Evolutionary conservation across 192 early-diverging fungal species (phyloP).

Genomic region (Mortierella alpina): DNA sequence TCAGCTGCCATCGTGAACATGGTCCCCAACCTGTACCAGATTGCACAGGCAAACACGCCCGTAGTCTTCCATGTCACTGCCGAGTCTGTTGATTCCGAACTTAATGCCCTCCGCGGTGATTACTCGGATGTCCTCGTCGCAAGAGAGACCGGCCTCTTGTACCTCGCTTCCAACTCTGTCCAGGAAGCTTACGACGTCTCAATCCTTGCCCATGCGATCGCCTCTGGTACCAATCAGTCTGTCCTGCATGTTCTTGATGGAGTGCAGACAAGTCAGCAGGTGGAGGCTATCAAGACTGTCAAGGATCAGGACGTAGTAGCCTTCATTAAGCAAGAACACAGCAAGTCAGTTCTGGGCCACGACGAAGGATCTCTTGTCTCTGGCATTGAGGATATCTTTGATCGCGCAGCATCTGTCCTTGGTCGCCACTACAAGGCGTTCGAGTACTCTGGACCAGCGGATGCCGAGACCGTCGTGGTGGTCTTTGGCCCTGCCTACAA

Average conservation of each 20-base stretch:
- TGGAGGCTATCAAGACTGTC: constrained; percentile 62
- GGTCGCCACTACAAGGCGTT: constrained; percentile 79
- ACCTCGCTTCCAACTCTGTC: constrained; percentile 78
- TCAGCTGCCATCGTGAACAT: constrained; percentile 82
- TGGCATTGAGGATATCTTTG: constrained; percentile 40
- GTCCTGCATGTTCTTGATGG: constrained; percentile 89
- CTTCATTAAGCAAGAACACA: constrained; percentile 44
- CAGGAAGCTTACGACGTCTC: constrained; percentile 94
- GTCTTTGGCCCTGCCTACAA: constrained; percentile 73
- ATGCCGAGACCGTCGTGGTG: constrained; percentile 84
- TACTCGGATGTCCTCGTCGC: constrained; percentile 81
- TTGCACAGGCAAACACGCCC: constrained; percentile 69
- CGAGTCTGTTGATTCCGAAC: constrained; percentile 69
- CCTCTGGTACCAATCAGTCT: constrained; percentile 68
- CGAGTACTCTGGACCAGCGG: constrained; percentile 81
- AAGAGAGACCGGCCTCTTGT: constrained; percentile 79
- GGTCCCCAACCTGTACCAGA: constrained; percentile 84
- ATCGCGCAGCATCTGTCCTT: constrained; percentile 42
- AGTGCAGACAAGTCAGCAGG: constrained; percentile 64
- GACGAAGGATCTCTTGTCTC: constrained; percentile 31
- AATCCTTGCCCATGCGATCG: constrained; percentile 84
- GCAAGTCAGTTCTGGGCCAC: constrained; percentile 13
- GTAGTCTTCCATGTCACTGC: constrained; percentile 88
- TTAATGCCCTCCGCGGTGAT: constrained; percentile 66
- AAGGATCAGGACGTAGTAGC: constrained; percentile 60